Percentiles rank a stretch among this genome's conserved stretches.
Conservation (phyloP, 2,329 filamentous ascomycete species). For the Trichoderma sp. region DNA sequence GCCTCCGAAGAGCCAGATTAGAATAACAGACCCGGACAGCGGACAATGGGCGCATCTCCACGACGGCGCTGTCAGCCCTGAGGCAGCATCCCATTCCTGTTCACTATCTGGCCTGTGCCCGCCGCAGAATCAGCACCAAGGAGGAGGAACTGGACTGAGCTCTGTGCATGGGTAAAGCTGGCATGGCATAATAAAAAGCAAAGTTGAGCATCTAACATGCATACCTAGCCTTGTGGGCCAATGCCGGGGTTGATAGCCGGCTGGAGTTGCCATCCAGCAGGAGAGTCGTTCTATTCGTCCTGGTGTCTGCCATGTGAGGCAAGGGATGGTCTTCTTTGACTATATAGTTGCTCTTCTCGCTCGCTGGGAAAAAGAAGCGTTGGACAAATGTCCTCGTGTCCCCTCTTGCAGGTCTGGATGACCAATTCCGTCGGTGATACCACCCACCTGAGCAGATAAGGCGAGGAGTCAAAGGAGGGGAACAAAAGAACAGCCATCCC, state of each 20-base stretch:
- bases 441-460: constrained; percentile 14
- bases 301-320: background rate
- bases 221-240: constrained; percentile 14
- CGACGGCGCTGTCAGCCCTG: background rate
- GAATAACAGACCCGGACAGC: background rate
- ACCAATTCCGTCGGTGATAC: constrained; percentile 19
- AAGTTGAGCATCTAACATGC: constrained; percentile 8
- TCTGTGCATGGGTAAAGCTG: constrained; percentile 4
- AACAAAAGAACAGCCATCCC: background rate
- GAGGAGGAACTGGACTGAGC: constrained; percentile 3
- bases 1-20: background rate
- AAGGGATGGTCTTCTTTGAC: background rate
- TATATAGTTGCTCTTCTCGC: constrained; percentile 2
- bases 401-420: constrained; percentile 1
- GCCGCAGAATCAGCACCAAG: constrained; percentile 1
- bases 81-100: constrained; percentile 1
- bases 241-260: constrained; percentile 4
- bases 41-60: constrained; percentile 18
- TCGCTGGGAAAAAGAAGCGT: background rate
- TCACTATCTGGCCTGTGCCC: constrained; percentile 19
- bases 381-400: background rate
- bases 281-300: constrained; percentile 5
- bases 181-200: background rate
- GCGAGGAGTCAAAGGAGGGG: constrained; percentile 17
- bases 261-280: constrained; percentile 1